phyloP scores from a whole-genome alignment of 2,329 filamentous ascomycete genomes.

The Westerdykella aurantiaca region DNA sequence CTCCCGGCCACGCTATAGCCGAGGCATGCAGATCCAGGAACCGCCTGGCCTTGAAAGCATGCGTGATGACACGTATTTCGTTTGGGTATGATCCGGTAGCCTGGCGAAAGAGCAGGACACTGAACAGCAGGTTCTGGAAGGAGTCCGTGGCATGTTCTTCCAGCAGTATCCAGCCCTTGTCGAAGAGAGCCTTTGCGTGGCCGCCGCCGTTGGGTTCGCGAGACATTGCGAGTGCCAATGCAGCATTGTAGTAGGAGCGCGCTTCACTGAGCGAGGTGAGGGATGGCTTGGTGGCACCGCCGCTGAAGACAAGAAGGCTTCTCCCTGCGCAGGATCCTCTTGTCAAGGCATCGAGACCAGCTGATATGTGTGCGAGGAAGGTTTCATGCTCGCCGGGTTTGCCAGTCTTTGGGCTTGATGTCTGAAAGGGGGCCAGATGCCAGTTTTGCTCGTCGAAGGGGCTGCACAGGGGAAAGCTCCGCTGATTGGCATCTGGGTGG shows the following conservation, averaged over 20 bases:
- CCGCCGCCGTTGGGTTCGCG: constrained; percentile 22
- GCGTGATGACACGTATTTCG: constrained; percentile 41
- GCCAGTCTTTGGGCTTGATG: constrained; percentile 28
- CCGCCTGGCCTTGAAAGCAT: constrained; percentile 44
- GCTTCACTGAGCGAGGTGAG: constrained; percentile 31
- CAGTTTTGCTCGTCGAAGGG: constrained; percentile 42
- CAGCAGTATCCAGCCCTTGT: constrained; percentile 44
- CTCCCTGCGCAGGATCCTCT: constrained; percentile 40
- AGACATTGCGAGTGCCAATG: constrained; percentile 19
- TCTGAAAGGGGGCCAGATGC: constrained; percentile 71
- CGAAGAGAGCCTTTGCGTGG: constrained; percentile 26
- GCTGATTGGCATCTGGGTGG: constrained; percentile 27
- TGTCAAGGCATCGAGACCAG: constrained; percentile 53
- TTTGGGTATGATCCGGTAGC: constrained; percentile 38
- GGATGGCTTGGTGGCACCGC: constrained; percentile 46
- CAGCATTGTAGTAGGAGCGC: constrained; percentile 33
- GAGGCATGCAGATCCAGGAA: constrained; percentile 39
- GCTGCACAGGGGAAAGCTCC: constrained; percentile 23
- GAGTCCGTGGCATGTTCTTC: constrained; percentile 77
- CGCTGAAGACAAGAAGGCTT: constrained; percentile 63
- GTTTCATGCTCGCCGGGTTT: constrained; percentile 67
- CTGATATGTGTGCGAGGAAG: constrained; percentile 68
- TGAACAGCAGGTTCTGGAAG: constrained; percentile 78
- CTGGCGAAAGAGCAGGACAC: constrained; percentile 53
- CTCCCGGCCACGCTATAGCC: constrained; percentile 41